Percentiles rank a stretch among this genome's conserved stretches.
phyloP scores from a whole-genome alignment of 176 grass and related monocot genomes.

The Elymus sibiricus region DNA sequence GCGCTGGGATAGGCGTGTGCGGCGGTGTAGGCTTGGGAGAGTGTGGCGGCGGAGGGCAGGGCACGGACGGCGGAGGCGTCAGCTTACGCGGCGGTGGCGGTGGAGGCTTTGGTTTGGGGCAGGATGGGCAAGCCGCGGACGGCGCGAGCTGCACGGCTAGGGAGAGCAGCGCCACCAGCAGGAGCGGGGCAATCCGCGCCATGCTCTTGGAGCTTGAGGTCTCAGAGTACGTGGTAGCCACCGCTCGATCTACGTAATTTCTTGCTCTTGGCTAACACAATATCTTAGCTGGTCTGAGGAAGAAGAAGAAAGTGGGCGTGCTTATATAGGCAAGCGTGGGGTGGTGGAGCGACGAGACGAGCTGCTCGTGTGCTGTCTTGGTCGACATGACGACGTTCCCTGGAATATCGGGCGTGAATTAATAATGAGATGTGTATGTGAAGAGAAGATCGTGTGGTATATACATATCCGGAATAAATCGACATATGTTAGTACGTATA shows the following conservation, averaged over 20 bases:
- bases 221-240: too few species aligned
- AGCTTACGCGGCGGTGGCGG: slow-evolving; percentile 22
- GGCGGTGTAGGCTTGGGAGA: not conserved
- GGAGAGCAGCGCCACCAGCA: not conserved
- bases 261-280: not conserved
- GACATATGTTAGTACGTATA: too few species aligned
- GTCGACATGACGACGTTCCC: not conserved
- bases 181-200: slow-evolving; percentile 22
- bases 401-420: too few species aligned
- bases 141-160: slow-evolving; percentile 28
- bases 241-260: too few species aligned
- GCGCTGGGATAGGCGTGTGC: not conserved
- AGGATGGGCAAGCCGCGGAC: slow-evolving; percentile 30
- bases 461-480: too few species aligned
- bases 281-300: not conserved
- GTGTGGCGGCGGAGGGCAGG: slow-evolving; percentile 26
- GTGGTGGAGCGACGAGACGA: not conserved
- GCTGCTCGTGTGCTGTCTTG: not conserved
- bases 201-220: not conserved
- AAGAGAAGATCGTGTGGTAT: too few species aligned
- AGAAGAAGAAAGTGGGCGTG: not conserved
- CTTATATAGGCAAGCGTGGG: slow-evolving; percentile 38
- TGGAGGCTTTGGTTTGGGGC: slow-evolving; percentile 32
- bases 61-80: not conserved
- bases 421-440: too few species aligned